A percentile compares a stretch with the other conserved stretches of the same genome.
These are phyloP conservation scores for Anacardium occidentale DNA, from an alignment of 345 rosid genomes.

Conservation along the genomic window DNA sequence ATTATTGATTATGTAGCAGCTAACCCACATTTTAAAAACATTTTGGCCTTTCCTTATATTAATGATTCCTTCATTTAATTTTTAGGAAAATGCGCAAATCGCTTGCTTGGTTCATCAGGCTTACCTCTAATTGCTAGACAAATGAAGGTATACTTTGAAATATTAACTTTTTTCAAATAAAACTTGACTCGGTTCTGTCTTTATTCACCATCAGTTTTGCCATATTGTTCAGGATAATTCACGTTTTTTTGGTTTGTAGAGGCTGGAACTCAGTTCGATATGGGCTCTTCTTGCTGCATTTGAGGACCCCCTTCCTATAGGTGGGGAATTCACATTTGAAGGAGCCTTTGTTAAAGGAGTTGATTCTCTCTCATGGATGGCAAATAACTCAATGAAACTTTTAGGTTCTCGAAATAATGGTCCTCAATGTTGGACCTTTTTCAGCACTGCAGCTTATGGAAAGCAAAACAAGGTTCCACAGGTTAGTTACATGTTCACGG, in stretches of 20 bases:
- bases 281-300: constrained; percentile 96
- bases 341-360: constrained; percentile 91
- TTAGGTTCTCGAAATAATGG: constrained; percentile 27
- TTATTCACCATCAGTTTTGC: neutral
- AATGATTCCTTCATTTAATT: constrained; percentile 10
- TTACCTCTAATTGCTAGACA: constrained; percentile 82
- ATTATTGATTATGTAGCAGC: neutral
- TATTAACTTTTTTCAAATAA: neutral
- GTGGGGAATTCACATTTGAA: constrained; percentile 44
- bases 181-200: constrained; percentile 6
- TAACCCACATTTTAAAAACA: neutral
- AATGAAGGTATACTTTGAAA: constrained; percentile 62
- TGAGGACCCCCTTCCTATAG: constrained; percentile 70
- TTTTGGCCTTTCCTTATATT: neutral
- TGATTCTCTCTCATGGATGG: constrained; percentile 91
- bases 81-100: constrained; percentile 91
- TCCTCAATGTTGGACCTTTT: constrained; percentile 81
- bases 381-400: constrained; percentile 76
- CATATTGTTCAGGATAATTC: constrained; percentile 5
- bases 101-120: constrained; percentile 84
- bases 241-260: constrained; percentile 33
- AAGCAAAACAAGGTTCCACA: constrained; percentile 89
- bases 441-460: constrained; percentile 79
- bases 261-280: constrained; percentile 72
- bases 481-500: constrained; percentile 34